Base-by-base conservation (phyloP, 1,284 basidiomycete species). In the Polyporus tsugae region DNA sequence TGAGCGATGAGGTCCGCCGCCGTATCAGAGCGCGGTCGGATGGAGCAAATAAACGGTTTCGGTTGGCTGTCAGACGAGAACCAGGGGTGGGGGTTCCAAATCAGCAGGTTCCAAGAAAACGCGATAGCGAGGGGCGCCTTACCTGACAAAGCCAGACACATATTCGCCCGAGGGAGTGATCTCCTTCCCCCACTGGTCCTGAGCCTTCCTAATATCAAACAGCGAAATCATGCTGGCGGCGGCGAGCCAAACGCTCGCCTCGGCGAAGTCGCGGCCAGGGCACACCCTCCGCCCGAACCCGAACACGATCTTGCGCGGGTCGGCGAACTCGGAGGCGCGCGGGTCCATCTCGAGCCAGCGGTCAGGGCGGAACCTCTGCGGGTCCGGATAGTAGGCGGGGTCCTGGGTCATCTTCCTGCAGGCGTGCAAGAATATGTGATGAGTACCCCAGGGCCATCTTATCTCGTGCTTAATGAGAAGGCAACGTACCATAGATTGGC, bases 401-500 rank as follows among this genome's bases (percentile, higher is more conserved):
- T 80, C 75, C 19, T 76, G 76, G 2, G 73, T 74, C 77, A 81
- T 80, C 6, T 73, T 77, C 80, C 80, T 80, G 67, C 4, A 39
- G 11, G 19, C 49, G 63, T 60, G 36, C 22, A 22, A 19, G 44
- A 36, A 22, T 29, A 33, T 5, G 22, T 6, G 9, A 6, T 9
- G 35, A 29, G 29, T 29, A 29, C 29, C 29, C 29, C 29, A 29
- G 29, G 29, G 29, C 29, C 29, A 29, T 29, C 29, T 29, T 2
- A 29, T 29, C 29, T 29, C 29, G 29, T 29, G 29, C 29, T 36
- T 15, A 15, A 1, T 5, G 53, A 19, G 49, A 7, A 22, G 7
- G 63, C 4, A 10, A 22, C 67, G 36, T 9, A 86, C 86, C 82
- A 85, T 60, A 86, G 82, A 70, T 87, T 88, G 13, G 83, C 80